A percentile compares a stretch with the other conserved stretches of the same genome.
Conservation (phyloP, 768 basidiomycete species). For the Kwoniella mangroviensis region DNA sequence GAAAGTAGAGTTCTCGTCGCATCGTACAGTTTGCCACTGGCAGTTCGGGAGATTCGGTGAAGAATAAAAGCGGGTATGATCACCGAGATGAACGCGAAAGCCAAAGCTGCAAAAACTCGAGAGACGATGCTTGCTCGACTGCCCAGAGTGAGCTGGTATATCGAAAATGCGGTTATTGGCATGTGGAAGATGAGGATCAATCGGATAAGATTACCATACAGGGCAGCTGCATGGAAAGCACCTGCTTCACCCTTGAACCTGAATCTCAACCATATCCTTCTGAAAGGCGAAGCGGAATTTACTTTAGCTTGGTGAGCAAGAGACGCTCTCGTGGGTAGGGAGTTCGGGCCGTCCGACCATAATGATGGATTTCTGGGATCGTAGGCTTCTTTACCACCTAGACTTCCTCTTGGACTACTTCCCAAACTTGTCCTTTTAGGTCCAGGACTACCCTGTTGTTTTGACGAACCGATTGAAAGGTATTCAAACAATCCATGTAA, state of each 20-base stretch:
- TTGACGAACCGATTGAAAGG: conserved; percentile 16
- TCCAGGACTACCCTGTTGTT: conserved; percentile 11
- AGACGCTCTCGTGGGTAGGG: conserved; percentile 28
- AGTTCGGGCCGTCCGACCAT: conserved; percentile 14
- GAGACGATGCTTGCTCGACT: conserved; percentile 66
- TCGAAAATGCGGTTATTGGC: conserved; percentile 88
- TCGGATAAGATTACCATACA: conserved; percentile 82
- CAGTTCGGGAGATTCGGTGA: conserved; percentile 75
- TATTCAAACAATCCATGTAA: conserved; percentile 63
- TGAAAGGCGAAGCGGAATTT: conserved; percentile 22
- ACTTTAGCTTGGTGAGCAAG: conserved; percentile 13
- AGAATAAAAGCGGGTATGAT: conserved; percentile 75
- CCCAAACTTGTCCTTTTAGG: conserved; percentile 17
- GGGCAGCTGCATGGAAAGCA: conserved; percentile 56
- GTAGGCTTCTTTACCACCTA: conserved; percentile 36
- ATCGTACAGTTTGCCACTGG: conserved; percentile 89
- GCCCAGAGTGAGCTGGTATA: conserved; percentile 77
- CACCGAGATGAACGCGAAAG: conserved; percentile 79
- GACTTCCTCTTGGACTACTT: conserved; percentile 26
- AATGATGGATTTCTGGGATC: conserved; percentile 19
- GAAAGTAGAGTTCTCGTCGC: conserved; percentile 89
- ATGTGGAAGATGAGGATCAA: conserved; percentile 91
- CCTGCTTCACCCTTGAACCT: conserved; percentile 55
- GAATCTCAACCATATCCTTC: conserved; percentile 57
- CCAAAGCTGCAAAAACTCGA: conserved; percentile 77